Conservation (phyloP, 2,329 filamentous ascomycete genomes). For the Phialemoniopsis sp. region DNA sequence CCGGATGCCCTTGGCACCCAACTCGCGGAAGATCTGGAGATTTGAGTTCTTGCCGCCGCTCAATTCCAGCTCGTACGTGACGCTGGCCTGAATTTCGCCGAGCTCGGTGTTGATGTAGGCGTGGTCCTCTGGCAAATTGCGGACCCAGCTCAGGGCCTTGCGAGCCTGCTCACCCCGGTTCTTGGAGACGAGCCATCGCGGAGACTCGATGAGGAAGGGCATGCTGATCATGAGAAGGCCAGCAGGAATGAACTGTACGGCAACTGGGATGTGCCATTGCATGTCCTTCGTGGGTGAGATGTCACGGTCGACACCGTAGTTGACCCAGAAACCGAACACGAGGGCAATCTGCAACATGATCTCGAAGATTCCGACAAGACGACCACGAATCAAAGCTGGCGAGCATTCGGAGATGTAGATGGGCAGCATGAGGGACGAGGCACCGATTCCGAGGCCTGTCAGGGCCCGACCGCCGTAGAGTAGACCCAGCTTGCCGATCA, state of each 20-base stretch:
- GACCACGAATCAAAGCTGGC: slow-evolving; percentile 40
- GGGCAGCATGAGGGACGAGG: slow-evolving; percentile 47
- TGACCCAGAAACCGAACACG: slow-evolving; percentile 38
- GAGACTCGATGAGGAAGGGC: slow-evolving; percentile 30
- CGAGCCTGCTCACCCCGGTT: slow-evolving; percentile 32
- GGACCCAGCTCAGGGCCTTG: slow-evolving; percentile 35
- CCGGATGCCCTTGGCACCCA: slow-evolving; percentile 37
- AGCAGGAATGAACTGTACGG: slow-evolving; percentile 34
- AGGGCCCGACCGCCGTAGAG: slow-evolving; percentile 51
- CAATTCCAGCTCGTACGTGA: slow-evolving; percentile 46
- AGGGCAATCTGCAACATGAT: slow-evolving; percentile 36
- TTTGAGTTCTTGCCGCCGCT: slow-evolving; percentile 25
- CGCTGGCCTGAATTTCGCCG: slow-evolving; percentile 52
- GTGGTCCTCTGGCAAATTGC: slow-evolving; percentile 43
- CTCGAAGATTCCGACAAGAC: slow-evolving; percentile 40
- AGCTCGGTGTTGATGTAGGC: slow-evolving; percentile 52
- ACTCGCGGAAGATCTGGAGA: slow-evolving; percentile 46
- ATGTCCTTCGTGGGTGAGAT: slow-evolving; percentile 22
- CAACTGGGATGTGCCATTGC: slow-evolving; percentile 39
- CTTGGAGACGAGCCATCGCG: slow-evolving; percentile 27
- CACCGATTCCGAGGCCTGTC: slow-evolving; percentile 44
- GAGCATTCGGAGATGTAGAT: slow-evolving; percentile 56
- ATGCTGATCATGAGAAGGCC: slow-evolving; percentile 26
- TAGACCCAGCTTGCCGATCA: slow-evolving; percentile 44
- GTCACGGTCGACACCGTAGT: slow-evolving; percentile 25